These are phyloP conservation scores for Hysterangium stoloniferum DNA, from an alignment of 768 basidiomycete genomes.

Conservation along the genomic window DNA sequence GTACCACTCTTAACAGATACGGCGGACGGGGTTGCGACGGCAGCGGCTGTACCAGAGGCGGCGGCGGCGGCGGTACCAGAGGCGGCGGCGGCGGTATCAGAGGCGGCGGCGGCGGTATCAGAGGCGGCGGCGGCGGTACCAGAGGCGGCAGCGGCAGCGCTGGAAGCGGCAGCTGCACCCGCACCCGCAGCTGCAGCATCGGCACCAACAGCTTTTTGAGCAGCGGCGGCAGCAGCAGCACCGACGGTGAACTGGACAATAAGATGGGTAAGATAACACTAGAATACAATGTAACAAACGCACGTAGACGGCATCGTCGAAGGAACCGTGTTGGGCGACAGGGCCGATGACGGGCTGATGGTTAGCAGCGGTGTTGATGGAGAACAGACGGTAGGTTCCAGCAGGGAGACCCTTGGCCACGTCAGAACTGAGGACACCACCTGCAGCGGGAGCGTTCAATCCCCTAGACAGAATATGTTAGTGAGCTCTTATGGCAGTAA, in stretches of 20 bases:
- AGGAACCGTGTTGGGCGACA: slow-evolving; percentile 50
- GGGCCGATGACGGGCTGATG: slow-evolving; percentile 52
- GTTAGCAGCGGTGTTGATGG: slow-evolving; percentile 50
- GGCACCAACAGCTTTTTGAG: slow-evolving; percentile 9
- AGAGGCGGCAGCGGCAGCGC: slow-evolving; percentile 11
- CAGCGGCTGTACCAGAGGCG: slow-evolving; percentile 1
- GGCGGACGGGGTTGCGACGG: neutral
- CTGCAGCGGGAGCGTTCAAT: slow-evolving; percentile 34
- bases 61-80: slow-evolving; percentile 8
- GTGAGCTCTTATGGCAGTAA: slow-evolving; percentile 1
- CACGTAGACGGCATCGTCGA: slow-evolving; percentile 57
- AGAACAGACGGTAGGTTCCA: slow-evolving; percentile 51
- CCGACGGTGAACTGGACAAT: slow-evolving; percentile 27
- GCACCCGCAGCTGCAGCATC: slow-evolving; percentile 11
- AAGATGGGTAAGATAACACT: slow-evolving; percentile 5
- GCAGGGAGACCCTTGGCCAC: slow-evolving; percentile 50
- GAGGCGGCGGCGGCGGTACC: slow-evolving; percentile 13
- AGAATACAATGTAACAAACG: slow-evolving; percentile 19
- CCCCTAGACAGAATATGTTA: slow-evolving; percentile 22
- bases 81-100: slow-evolving; percentile 3
- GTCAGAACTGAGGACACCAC: slow-evolving; percentile 41
- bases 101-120: slow-evolving; percentile 10
- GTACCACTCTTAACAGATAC: neutral
- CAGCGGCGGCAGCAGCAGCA: slow-evolving; percentile 17
- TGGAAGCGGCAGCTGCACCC: slow-evolving; percentile 12